Percentiles rank a stretch among this genome's conserved stretches.
phyloP scores from a whole-genome alignment of 176 grass and related monocot species.

The Aegilops tauschii region DNA sequence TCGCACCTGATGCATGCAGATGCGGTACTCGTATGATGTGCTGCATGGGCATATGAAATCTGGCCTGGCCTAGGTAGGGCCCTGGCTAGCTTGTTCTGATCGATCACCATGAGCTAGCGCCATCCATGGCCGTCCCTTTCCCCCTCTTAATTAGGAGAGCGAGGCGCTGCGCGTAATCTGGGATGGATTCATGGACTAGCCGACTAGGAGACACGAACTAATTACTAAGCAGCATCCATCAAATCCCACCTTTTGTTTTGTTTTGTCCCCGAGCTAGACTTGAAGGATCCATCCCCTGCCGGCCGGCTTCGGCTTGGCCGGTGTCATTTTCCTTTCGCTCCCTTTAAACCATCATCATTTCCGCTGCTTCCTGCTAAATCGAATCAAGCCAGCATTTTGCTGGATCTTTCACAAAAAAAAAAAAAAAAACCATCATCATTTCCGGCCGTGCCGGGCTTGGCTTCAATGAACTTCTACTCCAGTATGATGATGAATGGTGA shows the following conservation, averaged over 20 bases:
- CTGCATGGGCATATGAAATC: neutral
- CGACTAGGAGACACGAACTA: neutral
- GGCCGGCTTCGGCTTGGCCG: neutral
- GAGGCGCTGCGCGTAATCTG: neutral
- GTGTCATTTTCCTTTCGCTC: neutral
- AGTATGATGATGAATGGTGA: too few relatives aligned
- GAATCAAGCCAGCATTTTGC: too few relatives aligned
- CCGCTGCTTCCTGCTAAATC: too few relatives aligned
- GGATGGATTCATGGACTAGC: neutral
- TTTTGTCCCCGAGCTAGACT: neutral
- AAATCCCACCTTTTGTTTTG: constrained; percentile 27
- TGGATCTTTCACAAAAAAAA: too few relatives aligned
- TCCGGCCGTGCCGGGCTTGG: neutral
- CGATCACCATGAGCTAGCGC: neutral
- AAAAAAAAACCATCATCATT: neutral
- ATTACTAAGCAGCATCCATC: neutral
- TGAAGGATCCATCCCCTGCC: neutral
- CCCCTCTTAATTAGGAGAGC: neutral
- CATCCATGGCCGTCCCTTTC: neutral
- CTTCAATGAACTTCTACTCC: too few relatives aligned
- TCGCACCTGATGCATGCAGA: neutral
- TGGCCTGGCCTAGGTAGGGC: neutral
- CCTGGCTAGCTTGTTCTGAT: neutral
- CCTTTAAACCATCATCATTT: neutral
- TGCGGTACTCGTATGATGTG: neutral